These are phyloP conservation scores for Aspergillus homomorphus DNA, from an alignment of 495 filamentous ascomycete genomes.

Conservation along the genomic window DNA sequence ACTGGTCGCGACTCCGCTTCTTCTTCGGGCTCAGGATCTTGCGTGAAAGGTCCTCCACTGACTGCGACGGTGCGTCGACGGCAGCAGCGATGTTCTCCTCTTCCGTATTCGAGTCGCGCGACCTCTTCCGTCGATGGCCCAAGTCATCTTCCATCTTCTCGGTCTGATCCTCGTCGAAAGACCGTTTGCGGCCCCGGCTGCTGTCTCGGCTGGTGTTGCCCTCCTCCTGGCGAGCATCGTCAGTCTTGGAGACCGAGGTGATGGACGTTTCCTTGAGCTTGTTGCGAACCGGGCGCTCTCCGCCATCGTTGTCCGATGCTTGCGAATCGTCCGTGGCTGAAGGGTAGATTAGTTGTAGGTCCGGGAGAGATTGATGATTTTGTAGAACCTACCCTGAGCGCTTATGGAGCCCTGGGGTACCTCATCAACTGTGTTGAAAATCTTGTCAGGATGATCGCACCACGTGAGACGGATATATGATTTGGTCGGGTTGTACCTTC, in stretches of 20 bases:
- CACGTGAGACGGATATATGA: slow-evolving; percentile 10
- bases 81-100: slow-evolving; percentile 9
- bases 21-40: slow-evolving; percentile 41
- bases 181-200: slow-evolving; percentile 53
- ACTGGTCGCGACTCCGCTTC: slow-evolving; percentile 52
- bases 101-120: slow-evolving; percentile 36
- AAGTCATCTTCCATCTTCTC: slow-evolving; percentile 28
- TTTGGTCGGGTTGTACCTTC: neutral
- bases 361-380: neutral
- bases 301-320: slow-evolving; percentile 47
- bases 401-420: neutral
- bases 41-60: neutral
- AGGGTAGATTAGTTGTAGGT: neutral
- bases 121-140: slow-evolving; percentile 42
- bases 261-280: slow-evolving; percentile 62
- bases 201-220: slow-evolving; percentile 22
- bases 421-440: neutral
- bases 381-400: neutral
- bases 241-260: slow-evolving; percentile 31
- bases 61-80: slow-evolving; percentile 4
- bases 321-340: slow-evolving; percentile 28
- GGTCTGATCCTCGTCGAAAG: slow-evolving; percentile 48
- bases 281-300: slow-evolving; percentile 57
- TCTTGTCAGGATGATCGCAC: neutral
- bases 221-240: slow-evolving; percentile 5